Base-by-base conservation (phyloP, 768 basidiomycete genomes). In the Lactarius tabidus region DNA sequence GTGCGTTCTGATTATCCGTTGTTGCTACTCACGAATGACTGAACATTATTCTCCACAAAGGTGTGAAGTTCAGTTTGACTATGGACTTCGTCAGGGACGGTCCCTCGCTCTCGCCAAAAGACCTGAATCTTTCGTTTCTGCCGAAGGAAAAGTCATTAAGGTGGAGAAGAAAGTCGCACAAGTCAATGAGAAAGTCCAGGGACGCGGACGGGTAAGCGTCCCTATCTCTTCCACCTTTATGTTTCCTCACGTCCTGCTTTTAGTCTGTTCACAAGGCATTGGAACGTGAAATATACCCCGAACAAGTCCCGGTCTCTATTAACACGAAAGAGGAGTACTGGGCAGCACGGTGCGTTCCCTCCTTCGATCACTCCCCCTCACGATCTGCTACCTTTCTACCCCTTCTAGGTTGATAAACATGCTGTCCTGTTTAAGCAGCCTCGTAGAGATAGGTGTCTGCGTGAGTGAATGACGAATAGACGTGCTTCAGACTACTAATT, bases 41-140 rank as follows among this genome's bases (percentile, higher is more conserved):
- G 52, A 38, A 14, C 33, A 1, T 15, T 55, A 20, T 26, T 38
- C n/a, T 20, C 9, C 23, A 8, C 3, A n/a, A 41, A 91, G 90
- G 90, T 92, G 90, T 70, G 90, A 91, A 71, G 81, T 90, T 7
- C 89, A 91, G 72, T 85, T 84, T 72, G 89, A 92, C 69, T 92
- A 92, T 71, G 84, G 88, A 3, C 77, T 91, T 45, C 82, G 84
- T 35, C 86, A 88, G 65, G 77, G 76, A 64, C 79, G 88, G 26
- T 75, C 78, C 52, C 79, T 74, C 52, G 83, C 81, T 20, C 67
- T 88, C 0, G 75, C 76, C 23, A 64, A 74, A 12, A 81, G 90
- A 23, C 89, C 89, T 0, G 64, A 74, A 14, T 76, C 82, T 1
- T 91, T 92, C 67, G 73, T 74, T 4, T 82, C 87, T 28, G 77